Base-by-base conservation (phyloP, 2,329 filamentous ascomycete genomes). In the Aspergillus sp. region DNA sequence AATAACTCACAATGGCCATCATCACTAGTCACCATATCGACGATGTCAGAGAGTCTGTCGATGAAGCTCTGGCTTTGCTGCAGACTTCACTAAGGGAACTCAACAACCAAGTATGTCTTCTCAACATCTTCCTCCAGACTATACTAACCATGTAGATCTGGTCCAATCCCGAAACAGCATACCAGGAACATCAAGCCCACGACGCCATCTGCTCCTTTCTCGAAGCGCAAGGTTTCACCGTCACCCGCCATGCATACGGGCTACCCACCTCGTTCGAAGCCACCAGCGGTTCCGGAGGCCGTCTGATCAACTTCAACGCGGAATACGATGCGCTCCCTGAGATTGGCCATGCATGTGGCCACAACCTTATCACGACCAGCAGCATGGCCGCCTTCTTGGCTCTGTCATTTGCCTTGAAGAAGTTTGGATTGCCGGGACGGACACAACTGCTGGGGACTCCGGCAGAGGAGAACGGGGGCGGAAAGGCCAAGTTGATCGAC, bases 221-320 rank as follows among this genome's bases (percentile, higher is more conserved):
- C 0, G 63, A 71, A 33, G 48, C 56, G 1, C 66, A 70, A 4
- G 76, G 73, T 0, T 76, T 74, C 51, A 45, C 54, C 0, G 73
- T 79, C 6, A 73, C 64, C 5, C 68, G 69, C 0, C 69, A 75
- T 41, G 72, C 76, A 0, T 77, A 76, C 51, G 76, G 73, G 3
- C 50, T 81, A 0, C 62, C 68, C 7, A 81, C 78, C 0, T 67
- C 75, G 1, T 81, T 81, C 49, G 70, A 72, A 38, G 72, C 68
- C 8, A 61, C 69, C 10, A 60, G 61, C 37, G 74, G 75, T 27
- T 53, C 59, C 0, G 70, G 69, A 5, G 66, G 66, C 0, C 54
- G 58, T 1, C 32, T 66, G 19, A 51, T 69, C 39, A 60, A 59
- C 35, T 69, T 67, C 56, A 68, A 68, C 44, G 65, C 64, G 1